Conservation (phyloP, 495 filamentous ascomycete genomes). For the Venustampulla echinocandica region DNA sequence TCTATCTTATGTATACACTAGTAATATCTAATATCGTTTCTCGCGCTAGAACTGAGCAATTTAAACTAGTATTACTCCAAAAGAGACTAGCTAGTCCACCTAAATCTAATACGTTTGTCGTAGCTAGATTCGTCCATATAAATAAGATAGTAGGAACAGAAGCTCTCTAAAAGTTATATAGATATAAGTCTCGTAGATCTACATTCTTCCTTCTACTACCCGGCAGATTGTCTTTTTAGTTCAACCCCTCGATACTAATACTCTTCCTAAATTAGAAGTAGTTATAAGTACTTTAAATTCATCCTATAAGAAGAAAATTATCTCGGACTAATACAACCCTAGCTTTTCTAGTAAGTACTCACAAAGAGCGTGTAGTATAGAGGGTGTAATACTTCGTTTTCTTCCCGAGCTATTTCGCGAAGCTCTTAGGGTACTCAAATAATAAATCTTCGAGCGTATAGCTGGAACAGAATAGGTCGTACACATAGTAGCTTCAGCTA, state of each 20-base stretch:
- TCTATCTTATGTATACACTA: slow-evolving; percentile 33
- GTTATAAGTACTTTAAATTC: slow-evolving; percentile 23
- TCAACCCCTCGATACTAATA: slow-evolving; percentile 21
- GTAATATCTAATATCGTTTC: slow-evolving; percentile 31
- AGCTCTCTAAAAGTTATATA: slow-evolving; percentile 27
- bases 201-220: slow-evolving; percentile 25
- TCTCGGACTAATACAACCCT: slow-evolving; percentile 3
- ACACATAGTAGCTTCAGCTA: too few relatives aligned
- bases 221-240: slow-evolving; percentile 24
- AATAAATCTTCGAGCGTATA: too few relatives aligned
- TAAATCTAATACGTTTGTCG: slow-evolving; percentile 25
- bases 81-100: slow-evolving; percentile 21
- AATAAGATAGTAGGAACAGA: slow-evolving; percentile 26
- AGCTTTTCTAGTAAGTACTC: slow-evolving; percentile 4
- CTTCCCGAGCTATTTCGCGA: too few relatives aligned
- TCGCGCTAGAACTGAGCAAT: slow-evolving; percentile 27
- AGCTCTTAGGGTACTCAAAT: too few relatives aligned
- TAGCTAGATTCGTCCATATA: slow-evolving; percentile 29
- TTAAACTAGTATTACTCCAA: slow-evolving; percentile 27
- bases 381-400: slow-evolving; percentile 14
- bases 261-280: slow-evolving; percentile 21
- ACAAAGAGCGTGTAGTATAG: slow-evolving; percentile 10
- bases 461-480: too few relatives aligned
- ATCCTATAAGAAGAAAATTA: neutral
- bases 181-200: slow-evolving; percentile 30